Percentiles rank a stretch among this genome's conserved stretches.
phyloP scores from a whole-genome alignment of 2,329 filamentous ascomycete genomes.

The Claviceps pusilla region DNA sequence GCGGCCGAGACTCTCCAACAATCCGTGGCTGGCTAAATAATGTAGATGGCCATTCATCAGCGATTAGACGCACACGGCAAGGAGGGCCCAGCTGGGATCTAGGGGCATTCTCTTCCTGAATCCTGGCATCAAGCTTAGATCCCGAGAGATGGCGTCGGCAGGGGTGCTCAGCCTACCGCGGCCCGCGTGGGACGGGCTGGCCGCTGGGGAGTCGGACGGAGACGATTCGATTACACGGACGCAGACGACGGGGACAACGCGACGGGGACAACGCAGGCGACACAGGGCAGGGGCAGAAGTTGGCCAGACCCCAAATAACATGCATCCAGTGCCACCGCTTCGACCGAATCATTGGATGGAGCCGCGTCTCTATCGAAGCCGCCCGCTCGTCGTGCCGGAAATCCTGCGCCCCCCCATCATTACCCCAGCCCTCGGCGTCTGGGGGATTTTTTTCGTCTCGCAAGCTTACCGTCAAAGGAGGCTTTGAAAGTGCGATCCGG shows the following conservation, averaged over 20 bases:
- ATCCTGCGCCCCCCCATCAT: neutral
- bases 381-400: slow-evolving; percentile 13
- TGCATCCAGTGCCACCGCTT: slow-evolving; percentile 3
- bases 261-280: neutral
- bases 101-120: too few relatives aligned
- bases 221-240: neutral
- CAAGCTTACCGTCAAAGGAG: slow-evolving; percentile 12
- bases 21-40: too few relatives aligned
- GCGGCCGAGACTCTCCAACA: too few relatives aligned
- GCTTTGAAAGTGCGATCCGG: slow-evolving; percentile 9
- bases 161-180: slow-evolving; percentile 4
- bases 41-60: too few relatives aligned
- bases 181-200: neutral
- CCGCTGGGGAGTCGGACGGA: neutral
- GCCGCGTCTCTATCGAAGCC: slow-evolving; percentile 15
- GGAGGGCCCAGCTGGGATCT: too few relatives aligned
- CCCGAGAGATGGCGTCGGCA: neutral
- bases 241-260: neutral
- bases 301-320: neutral
- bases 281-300: slow-evolving; percentile 2
- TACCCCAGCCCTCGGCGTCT: slow-evolving; percentile 7
- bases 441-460: slow-evolving; percentile 9
- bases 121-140: neutral
- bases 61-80: too few relatives aligned
- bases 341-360: slow-evolving; percentile 10